Evolutionary conservation across 805 yeast genomes (phyloP).

Genomic region (Metschnikowia kunwiensis): DNA sequence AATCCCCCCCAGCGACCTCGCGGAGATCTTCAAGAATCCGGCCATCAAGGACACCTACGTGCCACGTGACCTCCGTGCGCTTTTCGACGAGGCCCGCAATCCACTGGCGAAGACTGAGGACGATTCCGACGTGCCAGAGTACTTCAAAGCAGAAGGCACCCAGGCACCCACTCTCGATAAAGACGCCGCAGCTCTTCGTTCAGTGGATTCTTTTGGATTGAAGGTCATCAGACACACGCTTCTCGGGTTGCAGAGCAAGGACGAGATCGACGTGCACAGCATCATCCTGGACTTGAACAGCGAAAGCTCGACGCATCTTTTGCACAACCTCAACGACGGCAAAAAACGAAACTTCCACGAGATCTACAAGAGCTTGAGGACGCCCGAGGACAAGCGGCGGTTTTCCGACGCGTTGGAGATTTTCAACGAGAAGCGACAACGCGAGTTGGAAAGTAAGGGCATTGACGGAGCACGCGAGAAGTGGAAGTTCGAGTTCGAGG

Average conservation of each 20-base stretch:
- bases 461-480: conserved; percentile 81
- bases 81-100: conserved; percentile 27
- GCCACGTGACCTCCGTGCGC: conserved; percentile 32
- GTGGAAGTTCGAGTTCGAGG: conserved; percentile 84
- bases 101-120: conserved; percentile 6
- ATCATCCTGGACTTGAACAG: conserved; percentile 28
- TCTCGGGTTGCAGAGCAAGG: conserved; percentile 34
- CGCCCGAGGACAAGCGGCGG: conserved; percentile 39
- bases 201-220: conserved; percentile 77
- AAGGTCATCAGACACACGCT: conserved; percentile 75
- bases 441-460: conserved; percentile 70
- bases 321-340: conserved; percentile 31
- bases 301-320: conserved; percentile 25
- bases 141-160: conserved; percentile 30
- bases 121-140: conserved; percentile 19
- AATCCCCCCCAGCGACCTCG: conserved; percentile 48
- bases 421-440: conserved; percentile 74
- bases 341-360: conserved; percentile 62
- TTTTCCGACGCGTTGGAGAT: conserved; percentile 69
- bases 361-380: conserved; percentile 51
- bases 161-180: conserved; percentile 48
- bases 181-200: conserved; percentile 49
- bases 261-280: conserved; percentile 22
- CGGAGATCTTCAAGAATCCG: conserved; percentile 27
- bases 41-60: conserved; percentile 27